Conservation (phyloP, 371 early-diverging fungal species). For the Apophysomyces ossiformis region DNA sequence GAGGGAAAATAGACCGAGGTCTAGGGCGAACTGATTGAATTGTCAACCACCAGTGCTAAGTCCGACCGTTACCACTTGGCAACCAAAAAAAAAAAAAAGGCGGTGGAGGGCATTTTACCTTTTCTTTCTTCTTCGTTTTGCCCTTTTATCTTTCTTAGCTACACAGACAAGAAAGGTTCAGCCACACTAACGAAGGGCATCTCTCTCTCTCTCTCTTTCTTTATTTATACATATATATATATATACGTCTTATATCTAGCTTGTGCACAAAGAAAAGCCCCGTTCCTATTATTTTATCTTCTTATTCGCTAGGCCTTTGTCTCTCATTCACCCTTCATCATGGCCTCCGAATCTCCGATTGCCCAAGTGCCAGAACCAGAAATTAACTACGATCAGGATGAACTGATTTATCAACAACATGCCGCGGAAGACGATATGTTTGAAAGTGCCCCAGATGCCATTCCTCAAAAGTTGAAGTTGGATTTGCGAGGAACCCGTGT, state of each 20-base stretch:
- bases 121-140: neutral
- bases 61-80: neutral
- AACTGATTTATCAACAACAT: slow-evolving; percentile 41
- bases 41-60: neutral
- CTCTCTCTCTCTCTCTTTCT: no score
- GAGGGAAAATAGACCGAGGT: neutral
- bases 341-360: slow-evolving; percentile 51
- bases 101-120: neutral
- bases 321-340: slow-evolving; percentile 8
- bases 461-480: slow-evolving; percentile 66
- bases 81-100: no score
- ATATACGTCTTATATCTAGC: neutral
- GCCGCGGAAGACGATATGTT: slow-evolving; percentile 38
- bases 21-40: neutral
- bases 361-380: slow-evolving; percentile 45
- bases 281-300: neutral
- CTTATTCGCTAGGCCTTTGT: neutral
- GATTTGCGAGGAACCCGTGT: slow-evolving; percentile 76
- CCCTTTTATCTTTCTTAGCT: neutral
- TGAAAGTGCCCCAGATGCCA: slow-evolving; percentile 41
- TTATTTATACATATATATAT: neutral
- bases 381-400: slow-evolving; percentile 30
- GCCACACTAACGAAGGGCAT: neutral
- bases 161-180: slow-evolving; percentile 2
- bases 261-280: neutral